Percentiles rank a stretch among this genome's conserved stretches.
These are phyloP conservation scores for Penicillium paxilli DNA, from an alignment of 495 filamentous ascomycete genomes.

Conservation along the genomic window DNA sequence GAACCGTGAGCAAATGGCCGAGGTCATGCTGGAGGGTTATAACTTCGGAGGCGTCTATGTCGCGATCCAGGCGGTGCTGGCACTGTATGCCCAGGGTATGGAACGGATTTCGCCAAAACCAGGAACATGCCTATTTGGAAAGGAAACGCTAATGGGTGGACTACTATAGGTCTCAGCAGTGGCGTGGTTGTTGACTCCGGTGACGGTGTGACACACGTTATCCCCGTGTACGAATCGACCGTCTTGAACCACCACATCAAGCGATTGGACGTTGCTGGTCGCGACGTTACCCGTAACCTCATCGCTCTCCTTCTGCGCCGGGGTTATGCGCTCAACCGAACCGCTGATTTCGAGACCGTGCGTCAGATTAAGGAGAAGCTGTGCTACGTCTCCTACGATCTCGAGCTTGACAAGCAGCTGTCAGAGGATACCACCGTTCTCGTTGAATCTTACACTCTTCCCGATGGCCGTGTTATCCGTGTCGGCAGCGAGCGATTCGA, in stretches of 20 bases:
- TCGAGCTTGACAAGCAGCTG: conserved; percentile 92
- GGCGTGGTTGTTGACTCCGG: conserved; percentile 98
- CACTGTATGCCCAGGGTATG: conserved; percentile 92
- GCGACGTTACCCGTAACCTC: conserved; percentile 95
- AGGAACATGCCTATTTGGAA: neutral
- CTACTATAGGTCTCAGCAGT: conserved; percentile 72
- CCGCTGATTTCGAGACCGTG: conserved; percentile 98
- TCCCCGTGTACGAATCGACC: conserved; percentile 95
- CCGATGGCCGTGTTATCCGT: conserved; percentile 92
- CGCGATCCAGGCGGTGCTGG: conserved; percentile 96
- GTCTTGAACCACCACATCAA: conserved; percentile 96
- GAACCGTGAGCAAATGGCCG: conserved; percentile 95
- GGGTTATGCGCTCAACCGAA: conserved; percentile 96
- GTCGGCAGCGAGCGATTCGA: conserved; percentile 97
- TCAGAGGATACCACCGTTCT: conserved; percentile 97
- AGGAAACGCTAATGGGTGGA: conserved; percentile 13
- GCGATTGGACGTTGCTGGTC: conserved; percentile 90
- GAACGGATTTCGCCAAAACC: neutral
- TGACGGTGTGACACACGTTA: conserved; percentile 97
- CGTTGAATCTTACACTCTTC: conserved; percentile 95
- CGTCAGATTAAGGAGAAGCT: conserved; percentile 99
- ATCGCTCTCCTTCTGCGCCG: conserved; percentile 93
- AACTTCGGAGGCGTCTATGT: conserved; percentile 97
- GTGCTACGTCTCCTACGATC: conserved; percentile 98
- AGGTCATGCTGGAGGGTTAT: conserved; percentile 98